Evolutionary conservation across 768 basidiomycete genomes (phyloP).

Genomic region (Naganishia friedmannii): DNA sequence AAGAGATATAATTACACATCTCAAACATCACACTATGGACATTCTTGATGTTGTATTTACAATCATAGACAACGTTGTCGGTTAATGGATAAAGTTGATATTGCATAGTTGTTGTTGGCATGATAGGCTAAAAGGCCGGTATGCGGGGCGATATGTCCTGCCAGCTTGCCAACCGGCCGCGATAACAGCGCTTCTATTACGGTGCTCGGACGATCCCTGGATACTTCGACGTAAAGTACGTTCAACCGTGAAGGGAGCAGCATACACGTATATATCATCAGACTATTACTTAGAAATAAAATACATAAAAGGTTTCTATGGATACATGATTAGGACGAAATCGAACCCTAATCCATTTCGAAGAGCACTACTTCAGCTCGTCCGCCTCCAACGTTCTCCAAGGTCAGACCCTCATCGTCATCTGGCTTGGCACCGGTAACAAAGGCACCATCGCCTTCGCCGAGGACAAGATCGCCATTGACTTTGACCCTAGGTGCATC

Average conservation of each 20-base stretch:
- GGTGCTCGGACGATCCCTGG: too few species aligned
- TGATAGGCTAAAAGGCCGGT: too few species aligned
- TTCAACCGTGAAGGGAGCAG: too few species aligned
- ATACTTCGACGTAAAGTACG: too few species aligned
- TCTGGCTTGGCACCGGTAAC: conserved; percentile 57
- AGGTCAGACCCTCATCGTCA: conserved; percentile 51
- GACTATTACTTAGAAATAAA: neutral
- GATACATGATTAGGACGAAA: neutral
- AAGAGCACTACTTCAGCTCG: conserved; percentile 76
- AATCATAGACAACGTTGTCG: neutral
- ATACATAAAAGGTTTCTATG: neutral
- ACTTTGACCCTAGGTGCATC: conserved; percentile 64
- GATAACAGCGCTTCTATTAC: too few species aligned
- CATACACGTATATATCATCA: too few species aligned
- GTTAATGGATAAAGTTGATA: neutral
- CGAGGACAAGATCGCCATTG: conserved; percentile 55
- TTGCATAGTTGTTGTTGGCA: too few species aligned
- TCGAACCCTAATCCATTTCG: conserved; percentile 59
- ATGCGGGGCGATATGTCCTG: neutral
- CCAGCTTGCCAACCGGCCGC: too few species aligned
- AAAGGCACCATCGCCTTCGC: conserved; percentile 87
- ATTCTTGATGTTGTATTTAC: neutral
- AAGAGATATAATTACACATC: neutral
- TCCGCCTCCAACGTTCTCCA: conserved; percentile 63
- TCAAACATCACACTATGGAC: neutral